Conservation (phyloP, 2,329 filamentous ascomycete genomes). For the Fusarium mangiferae region DNA sequence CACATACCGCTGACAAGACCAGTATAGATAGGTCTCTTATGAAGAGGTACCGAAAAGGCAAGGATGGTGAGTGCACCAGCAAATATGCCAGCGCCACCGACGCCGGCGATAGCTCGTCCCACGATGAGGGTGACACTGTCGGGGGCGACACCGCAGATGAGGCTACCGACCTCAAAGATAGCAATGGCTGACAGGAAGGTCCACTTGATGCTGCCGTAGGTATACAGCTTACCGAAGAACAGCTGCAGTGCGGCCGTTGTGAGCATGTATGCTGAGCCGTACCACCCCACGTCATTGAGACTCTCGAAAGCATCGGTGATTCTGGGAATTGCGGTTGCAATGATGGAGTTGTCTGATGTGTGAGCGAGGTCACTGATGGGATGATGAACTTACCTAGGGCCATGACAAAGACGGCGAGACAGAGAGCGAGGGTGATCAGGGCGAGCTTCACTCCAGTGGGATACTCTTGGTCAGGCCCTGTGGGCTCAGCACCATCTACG, state of each 20-base stretch:
- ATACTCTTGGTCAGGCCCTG: slow-evolving; percentile 29
- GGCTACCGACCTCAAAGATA: slow-evolving; percentile 57
- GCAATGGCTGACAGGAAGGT: slow-evolving; percentile 52
- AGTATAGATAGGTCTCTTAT: slow-evolving; percentile 49
- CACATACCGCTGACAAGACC: slow-evolving; percentile 55
- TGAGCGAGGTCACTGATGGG: neutral
- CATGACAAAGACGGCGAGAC: slow-evolving; percentile 54
- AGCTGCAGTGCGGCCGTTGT: slow-evolving; percentile 54
- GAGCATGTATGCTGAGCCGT: slow-evolving; percentile 57
- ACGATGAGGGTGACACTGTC: slow-evolving; percentile 49
- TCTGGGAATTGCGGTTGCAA: slow-evolving; percentile 56
- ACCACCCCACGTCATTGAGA: slow-evolving; percentile 62
- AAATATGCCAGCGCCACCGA: slow-evolving; percentile 59
- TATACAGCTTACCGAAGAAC: slow-evolving; percentile 56
- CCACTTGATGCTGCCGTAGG: slow-evolving; percentile 56
- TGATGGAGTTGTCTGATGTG: slow-evolving; percentile 51
- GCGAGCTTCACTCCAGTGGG: slow-evolving; percentile 42
- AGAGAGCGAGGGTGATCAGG: slow-evolving; percentile 52
- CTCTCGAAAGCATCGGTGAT: slow-evolving; percentile 57
- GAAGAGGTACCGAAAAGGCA: slow-evolving; percentile 50
- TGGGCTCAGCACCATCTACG: neutral
- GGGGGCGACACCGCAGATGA: slow-evolving; percentile 52
- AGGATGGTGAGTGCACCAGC: slow-evolving; percentile 57
- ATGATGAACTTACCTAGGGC: slow-evolving; percentile 47
- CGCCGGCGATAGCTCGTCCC: slow-evolving; percentile 50